A percentile compares a stretch with the other conserved stretches of the same genome.
phyloP scores from a whole-genome alignment of 2,329 filamentous ascomycete species.

The Arthrobotrys musiformis region DNA sequence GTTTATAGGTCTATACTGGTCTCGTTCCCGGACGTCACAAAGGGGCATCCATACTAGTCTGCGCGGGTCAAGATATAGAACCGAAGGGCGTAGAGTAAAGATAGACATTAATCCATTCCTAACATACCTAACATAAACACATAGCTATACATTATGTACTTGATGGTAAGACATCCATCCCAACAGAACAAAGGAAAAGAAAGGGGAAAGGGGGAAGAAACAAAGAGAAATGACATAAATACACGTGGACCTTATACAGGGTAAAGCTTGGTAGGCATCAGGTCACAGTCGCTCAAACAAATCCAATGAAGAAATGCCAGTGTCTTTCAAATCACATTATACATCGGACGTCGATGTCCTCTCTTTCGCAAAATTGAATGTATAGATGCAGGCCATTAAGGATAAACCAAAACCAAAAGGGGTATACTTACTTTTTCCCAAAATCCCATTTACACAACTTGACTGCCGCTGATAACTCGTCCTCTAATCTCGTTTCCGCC shows the following conservation, averaged over 20 bases:
- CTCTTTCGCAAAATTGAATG: background rate
- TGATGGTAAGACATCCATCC: background rate
- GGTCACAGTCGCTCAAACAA: background rate
- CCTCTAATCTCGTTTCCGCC: conserved; percentile 24
- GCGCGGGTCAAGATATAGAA: too few species aligned
- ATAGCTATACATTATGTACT: conserved; percentile 10
- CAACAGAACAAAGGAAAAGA: background rate
- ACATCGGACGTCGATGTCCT: background rate
- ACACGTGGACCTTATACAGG: background rate
- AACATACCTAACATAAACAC: conserved; percentile 6
- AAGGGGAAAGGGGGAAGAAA: background rate
- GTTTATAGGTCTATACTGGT: too few species aligned
- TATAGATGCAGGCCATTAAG: background rate
- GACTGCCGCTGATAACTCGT: conserved; percentile 48
- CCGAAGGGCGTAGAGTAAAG: background rate
- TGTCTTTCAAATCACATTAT: background rate
- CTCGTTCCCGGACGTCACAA: too few species aligned
- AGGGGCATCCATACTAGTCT: too few species aligned
- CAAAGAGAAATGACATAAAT: background rate
- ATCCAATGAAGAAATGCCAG: background rate
- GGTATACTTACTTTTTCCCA: background rate
- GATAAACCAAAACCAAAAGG: background rate
- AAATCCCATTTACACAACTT: conserved; percentile 28
- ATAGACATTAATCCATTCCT: conserved; percentile 5
- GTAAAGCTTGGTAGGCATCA: background rate